Conservation (phyloP, 169 alveolate genomes). For the Eimeria praecox region DNA sequence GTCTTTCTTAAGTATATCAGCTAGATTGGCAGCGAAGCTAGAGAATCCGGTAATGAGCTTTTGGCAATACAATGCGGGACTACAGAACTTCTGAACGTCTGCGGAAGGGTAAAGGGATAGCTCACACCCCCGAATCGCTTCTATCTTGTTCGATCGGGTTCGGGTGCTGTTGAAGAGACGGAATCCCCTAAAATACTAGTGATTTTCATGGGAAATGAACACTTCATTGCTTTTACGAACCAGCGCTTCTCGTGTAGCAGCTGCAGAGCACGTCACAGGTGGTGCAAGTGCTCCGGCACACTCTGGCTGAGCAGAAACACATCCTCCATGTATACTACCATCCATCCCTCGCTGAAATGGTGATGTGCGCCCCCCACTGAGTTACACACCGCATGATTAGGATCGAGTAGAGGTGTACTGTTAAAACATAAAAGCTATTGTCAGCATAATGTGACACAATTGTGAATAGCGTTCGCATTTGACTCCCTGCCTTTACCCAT, state of each 20-base stretch:
- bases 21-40: background rate
- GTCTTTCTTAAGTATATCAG: background rate
- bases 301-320: background rate
- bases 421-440: too few relatives aligned
- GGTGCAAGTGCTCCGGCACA: background rate
- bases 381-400: too few relatives aligned
- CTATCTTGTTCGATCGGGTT: background rate
- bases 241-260: background rate
- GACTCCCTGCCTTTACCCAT: too few relatives aligned
- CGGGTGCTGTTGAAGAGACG: background rate
- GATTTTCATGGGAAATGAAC: too few relatives aligned
- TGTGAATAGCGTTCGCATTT: too few relatives aligned
- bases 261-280: background rate
- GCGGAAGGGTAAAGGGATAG: background rate
- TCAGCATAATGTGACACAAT: too few relatives aligned
- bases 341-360: background rate
- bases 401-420: too few relatives aligned
- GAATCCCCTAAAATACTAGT: too few relatives aligned
- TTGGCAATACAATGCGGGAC: background rate
- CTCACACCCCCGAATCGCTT: background rate
- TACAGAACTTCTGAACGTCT: background rate
- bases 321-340: background rate
- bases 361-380: too few relatives aligned
- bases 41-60: background rate
- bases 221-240: background rate